Conservation (phyloP, 192 early-diverging fungal species). For the Coemansia furcata region DNA sequence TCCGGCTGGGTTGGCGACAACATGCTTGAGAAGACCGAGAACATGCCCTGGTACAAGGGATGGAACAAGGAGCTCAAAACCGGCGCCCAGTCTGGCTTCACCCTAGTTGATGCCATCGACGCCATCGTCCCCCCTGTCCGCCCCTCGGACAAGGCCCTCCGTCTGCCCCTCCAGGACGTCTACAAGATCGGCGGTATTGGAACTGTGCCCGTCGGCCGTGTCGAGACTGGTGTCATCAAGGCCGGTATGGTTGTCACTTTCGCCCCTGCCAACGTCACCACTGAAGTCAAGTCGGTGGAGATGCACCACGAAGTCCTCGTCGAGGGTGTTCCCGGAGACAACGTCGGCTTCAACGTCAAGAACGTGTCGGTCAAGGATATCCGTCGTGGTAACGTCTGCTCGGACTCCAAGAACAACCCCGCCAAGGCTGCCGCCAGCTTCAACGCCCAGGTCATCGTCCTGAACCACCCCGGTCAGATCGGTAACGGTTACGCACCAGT, state of each 20-base stretch:
- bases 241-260: conserved; percentile 87
- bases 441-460: conserved; percentile 92
- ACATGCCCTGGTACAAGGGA: conserved; percentile 98
- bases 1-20: conserved; percentile 99
- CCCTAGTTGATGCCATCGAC: conserved; percentile 93
- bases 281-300: conserved; percentile 97
- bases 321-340: conserved; percentile 91
- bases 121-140: conserved; percentile 89
- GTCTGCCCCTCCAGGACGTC: conserved; percentile 96
- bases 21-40: conserved; percentile 89
- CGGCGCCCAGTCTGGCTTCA: conserved; percentile 63
- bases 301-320: conserved; percentile 95
- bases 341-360: conserved; percentile 99
- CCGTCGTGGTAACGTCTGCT: conserved; percentile 93
- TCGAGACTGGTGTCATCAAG: conserved; percentile 95
- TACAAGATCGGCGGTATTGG: conserved; percentile 99
- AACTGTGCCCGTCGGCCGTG: conserved; percentile 96
- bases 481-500: conserved; percentile 92
- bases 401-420: conserved; percentile 96
- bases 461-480: conserved; percentile 97
- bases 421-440: conserved; percentile 90
- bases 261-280: conserved; percentile 81
- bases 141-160: conserved; percentile 91
- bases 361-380: conserved; percentile 97
- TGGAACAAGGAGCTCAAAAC: conserved; percentile 90